phyloP scores from a whole-genome alignment of 192 early-diverging fungal genomes.

The Umbelopsis sp. region DNA sequence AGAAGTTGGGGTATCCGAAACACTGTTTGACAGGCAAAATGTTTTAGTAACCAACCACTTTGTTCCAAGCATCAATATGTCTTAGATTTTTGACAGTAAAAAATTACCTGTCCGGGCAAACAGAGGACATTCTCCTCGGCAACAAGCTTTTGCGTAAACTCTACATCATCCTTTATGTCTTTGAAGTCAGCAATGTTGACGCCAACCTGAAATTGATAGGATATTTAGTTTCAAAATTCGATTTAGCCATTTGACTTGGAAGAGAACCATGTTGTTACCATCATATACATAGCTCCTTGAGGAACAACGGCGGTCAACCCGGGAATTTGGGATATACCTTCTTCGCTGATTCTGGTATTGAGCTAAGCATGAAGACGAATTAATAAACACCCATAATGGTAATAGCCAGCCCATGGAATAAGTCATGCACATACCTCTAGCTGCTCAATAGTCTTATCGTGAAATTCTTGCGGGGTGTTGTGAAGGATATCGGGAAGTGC shows the following conservation, averaged over 20 bases:
- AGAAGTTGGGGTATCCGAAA: constrained; percentile 79
- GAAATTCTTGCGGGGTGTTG: constrained; percentile 69
- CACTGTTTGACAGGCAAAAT: constrained; percentile 36
- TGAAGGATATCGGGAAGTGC: constrained; percentile 80
- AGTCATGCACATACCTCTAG: constrained; percentile 48
- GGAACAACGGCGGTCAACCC: constrained; percentile 79
- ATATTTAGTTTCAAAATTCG: constrained; percentile 7
- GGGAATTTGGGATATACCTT: constrained; percentile 63
- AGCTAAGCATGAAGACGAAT: constrained; percentile 23
- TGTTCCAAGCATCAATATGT: background rate
- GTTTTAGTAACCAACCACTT: background rate
- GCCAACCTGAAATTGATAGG: constrained; percentile 42
- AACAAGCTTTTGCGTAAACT: constrained; percentile 80
- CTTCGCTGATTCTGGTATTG: constrained; percentile 68
- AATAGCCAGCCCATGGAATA: too few species aligned
- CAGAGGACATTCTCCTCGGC: constrained; percentile 85
- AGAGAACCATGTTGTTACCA: constrained; percentile 48
- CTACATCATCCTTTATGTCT: constrained; percentile 75
- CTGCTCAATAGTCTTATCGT: constrained; percentile 67
- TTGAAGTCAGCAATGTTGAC: constrained; percentile 70
- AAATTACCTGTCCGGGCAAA: constrained; percentile 72
- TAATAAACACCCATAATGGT: background rate
- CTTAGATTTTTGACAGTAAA: background rate
- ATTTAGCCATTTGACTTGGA: background rate
- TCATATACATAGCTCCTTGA: constrained; percentile 94